Conservation (phyloP, 225 moss, liverwort and hornwort genomes). For the Neckera pumila region DNA sequence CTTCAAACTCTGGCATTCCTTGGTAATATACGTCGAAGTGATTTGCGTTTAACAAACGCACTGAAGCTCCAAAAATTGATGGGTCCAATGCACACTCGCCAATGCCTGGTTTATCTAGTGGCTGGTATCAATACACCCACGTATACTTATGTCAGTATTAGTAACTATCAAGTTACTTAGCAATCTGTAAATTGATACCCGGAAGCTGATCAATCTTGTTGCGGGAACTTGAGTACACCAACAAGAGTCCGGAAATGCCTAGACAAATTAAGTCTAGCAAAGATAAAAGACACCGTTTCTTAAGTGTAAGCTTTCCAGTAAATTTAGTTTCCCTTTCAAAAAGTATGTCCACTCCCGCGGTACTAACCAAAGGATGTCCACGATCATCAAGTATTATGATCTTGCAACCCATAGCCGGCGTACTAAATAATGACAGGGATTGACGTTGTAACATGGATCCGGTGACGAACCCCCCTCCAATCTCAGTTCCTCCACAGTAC, state of each 20-base stretch:
- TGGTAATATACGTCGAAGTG: constrained; percentile 46
- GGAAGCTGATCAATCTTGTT: not conserved
- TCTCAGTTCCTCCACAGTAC: constrained; percentile 68
- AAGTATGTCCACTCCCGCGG: not conserved
- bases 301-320: not conserved
- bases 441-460: constrained; percentile 65
- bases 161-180: not conserved
- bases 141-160: not conserved
- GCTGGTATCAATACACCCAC: constrained; percentile 14
- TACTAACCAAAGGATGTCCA: constrained; percentile 31
- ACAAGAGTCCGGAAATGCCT: not conserved
- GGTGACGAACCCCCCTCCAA: constrained; percentile 51
- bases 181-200: not conserved
- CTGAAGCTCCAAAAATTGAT: constrained; percentile 38
- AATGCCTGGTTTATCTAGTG: constrained; percentile 18
- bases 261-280: not conserved
- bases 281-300: not conserved
- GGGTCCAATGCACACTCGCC: constrained; percentile 52
- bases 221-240: not conserved
- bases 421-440: constrained; percentile 43
- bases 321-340: not conserved
- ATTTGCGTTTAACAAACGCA: constrained; percentile 35
- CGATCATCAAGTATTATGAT: constrained; percentile 37
- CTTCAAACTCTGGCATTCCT: constrained; percentile 42
- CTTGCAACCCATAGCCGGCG: constrained; percentile 59